Conservation (phyloP, 495 filamentous ascomycete species). For the Talaromyces ruber region DNA sequence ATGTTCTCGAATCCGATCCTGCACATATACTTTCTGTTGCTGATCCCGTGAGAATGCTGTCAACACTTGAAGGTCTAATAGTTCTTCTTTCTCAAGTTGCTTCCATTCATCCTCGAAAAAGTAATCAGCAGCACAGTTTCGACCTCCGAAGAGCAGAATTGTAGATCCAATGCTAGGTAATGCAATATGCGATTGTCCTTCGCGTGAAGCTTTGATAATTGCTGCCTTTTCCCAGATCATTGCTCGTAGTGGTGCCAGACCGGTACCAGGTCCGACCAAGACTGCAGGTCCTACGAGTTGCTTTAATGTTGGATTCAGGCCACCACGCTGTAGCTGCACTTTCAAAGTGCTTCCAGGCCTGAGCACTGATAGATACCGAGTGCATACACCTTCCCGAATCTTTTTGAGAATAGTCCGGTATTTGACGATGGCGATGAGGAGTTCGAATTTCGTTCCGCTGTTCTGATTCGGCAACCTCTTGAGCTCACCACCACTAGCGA, state of each 20-base stretch:
- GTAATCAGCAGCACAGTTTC: conserved; percentile 64
- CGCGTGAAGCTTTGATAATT: conserved; percentile 28
- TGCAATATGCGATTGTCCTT: conserved; percentile 15
- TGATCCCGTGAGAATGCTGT: conserved; percentile 83
- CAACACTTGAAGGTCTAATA: conserved; percentile 43
- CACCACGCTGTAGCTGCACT: conserved; percentile 51
- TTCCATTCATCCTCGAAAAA: conserved; percentile 76
- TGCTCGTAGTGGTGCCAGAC: conserved; percentile 78
- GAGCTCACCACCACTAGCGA: conserved; percentile 62
- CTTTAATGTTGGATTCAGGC: conserved; percentile 40
- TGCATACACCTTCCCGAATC: conserved; percentile 81
- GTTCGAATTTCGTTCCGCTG: conserved; percentile 50
- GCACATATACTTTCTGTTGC: conserved; percentile 76
- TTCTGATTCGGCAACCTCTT: conserved; percentile 22
- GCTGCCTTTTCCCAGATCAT: conserved; percentile 61
- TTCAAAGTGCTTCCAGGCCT: conserved; percentile 43
- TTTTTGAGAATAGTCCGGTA: conserved; percentile 84
- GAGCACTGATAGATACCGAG: conserved; percentile 69
- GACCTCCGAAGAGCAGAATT: conserved; percentile 69
- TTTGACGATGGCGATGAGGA: conserved; percentile 85
- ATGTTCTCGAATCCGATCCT: conserved; percentile 66
- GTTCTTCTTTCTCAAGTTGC: conserved; percentile 16
- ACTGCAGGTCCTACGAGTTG: conserved; percentile 52
- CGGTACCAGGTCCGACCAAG: conserved; percentile 83
- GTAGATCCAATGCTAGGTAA: conserved; percentile 22